Base-by-base conservation (phyloP, 352 stramenopile species). In the Phytopythium helicoides region DNA sequence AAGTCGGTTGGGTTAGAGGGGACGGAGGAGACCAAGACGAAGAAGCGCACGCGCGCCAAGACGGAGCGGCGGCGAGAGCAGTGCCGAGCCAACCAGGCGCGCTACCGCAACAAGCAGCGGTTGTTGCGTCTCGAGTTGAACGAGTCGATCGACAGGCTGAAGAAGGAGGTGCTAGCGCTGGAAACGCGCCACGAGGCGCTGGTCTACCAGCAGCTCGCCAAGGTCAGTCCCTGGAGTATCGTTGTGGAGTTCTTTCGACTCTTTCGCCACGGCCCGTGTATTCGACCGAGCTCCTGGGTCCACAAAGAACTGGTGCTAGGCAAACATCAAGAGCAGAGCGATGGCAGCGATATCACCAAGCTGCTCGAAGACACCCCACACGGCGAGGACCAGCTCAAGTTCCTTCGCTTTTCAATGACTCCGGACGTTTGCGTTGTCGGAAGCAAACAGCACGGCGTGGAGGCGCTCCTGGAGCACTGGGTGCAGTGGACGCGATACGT, bases 21-120 rank as follows among this genome's bases (percentile, higher is more conserved):
- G 1, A 22, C n/a, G 31, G 11, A 22, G 18, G 39, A 4, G 2
- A 15, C 40, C 25, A 49, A 37, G 15, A 1, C 6, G 42, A 66
- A 64, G 56, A 64, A 60, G 40, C 50, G 61, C 12, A 33, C 63
- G 31, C 53, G 65, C 21, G 9, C 49, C 38, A 64, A 70, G 54
- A 70, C 63, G 1, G 62, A 58, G 7, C 57, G 65, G 16, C 60
- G 65, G 11, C 54, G 64, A 12, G 54, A 72, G 37, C 58, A 68
- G 38, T 72, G 64, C 37, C 59, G 64, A 5, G 44, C 25, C 5
- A 72, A 72, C 52, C 64, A 72, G 26, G 64, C 59, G 34, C 46
- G 59, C 15, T 72, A 72, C 41, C 58, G 64, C 37, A 33, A 33
- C 28, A 33, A 33, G 28, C 28, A 33, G 28, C 28, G 28, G 5